A percentile compares a stretch with the other conserved stretches of the same genome.
These are phyloP conservation scores for Candida maris DNA, from an alignment of 805 yeast species.

Conservation along the genomic window DNA sequence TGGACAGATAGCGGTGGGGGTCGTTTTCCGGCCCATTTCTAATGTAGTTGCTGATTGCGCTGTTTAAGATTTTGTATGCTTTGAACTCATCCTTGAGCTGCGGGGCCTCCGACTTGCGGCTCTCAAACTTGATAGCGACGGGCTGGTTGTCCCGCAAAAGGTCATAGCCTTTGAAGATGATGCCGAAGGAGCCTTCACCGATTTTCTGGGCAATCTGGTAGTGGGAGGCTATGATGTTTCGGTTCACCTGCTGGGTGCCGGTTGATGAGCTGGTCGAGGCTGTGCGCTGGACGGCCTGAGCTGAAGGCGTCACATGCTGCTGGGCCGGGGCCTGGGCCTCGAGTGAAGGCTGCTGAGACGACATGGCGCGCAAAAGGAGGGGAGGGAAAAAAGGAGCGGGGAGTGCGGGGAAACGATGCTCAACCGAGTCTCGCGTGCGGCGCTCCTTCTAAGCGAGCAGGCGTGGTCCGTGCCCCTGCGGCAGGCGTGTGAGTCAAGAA, in stretches of 20 bases:
- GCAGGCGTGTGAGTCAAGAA: too few relatives aligned
- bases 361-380: too few relatives aligned
- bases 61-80: constrained; percentile 68
- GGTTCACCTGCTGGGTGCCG: constrained; percentile 16
- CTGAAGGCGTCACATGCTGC: constrained; percentile 3
- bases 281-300: constrained; percentile 15
- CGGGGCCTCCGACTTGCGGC: constrained; percentile 78
- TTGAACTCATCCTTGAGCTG: constrained; percentile 78
- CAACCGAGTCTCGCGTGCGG: too few relatives aligned
- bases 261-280: constrained; percentile 17
- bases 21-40: constrained; percentile 25
- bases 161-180: constrained; percentile 77
- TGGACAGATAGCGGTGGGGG: constrained; percentile 23
- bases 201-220: constrained; percentile 79
- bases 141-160: constrained; percentile 54
- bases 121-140: constrained; percentile 80
- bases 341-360: not conserved
- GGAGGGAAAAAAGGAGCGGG: too few relatives aligned
- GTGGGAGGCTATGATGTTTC: constrained; percentile 50
- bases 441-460: too few relatives aligned
- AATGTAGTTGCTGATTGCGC: constrained; percentile 37
- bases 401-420: too few relatives aligned
- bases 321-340: not conserved
- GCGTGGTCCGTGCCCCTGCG: too few relatives aligned
- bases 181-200: constrained; percentile 87